Base-by-base conservation (phyloP, 2,329 filamentous ascomycete genomes). In the Neonectria hederae region DNA sequence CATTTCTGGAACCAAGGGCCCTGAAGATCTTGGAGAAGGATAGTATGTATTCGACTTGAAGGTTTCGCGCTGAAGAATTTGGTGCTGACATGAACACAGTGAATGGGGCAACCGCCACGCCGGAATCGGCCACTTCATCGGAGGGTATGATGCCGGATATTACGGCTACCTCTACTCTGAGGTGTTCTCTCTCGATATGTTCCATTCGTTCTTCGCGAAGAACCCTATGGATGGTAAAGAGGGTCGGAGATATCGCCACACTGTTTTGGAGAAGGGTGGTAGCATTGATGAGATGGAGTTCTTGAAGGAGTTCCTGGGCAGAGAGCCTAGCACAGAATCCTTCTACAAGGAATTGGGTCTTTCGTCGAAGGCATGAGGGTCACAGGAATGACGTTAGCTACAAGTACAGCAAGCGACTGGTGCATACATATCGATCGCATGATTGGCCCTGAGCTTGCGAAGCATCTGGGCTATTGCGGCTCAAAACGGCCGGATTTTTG, bases 141-240 rank as follows among this genome's bases (percentile, higher is more conserved):
- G 92, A 57, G 92, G 92, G 2, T 96, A 96, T 74, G 92, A 95
- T 77, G 92, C 92, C 30, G 92, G 92, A 46, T 95, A 95, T 81
- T 96, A 96, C 77, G 88, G 89, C 72, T 91, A 91, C 75, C 80
- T 91, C 35, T 90, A 87, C 67, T 93, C 90, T 1, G 87, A 93
- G 77, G 93, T 96, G 19, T 96, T 94, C 80, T 92, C 89, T 22
- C 87, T 90, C 26, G 92, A 97, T 78, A 95, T 97, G 92, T 97
- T 95, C 83, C 89, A 92, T 79, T 86, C 86, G 0, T 89, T 92
- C 51, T 96, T 96, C 81, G 90, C 90, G 81, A 83, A 87, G 70
- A 84, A 94, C 76, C 92, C 92, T 0, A 94, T 95, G 92, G 87
- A 94, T 76, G 84, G 84, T 32, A 86, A 86, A 69, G 88, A 93